These are phyloP conservation scores for Irpex lacteus DNA, from an alignment of 1,284 basidiomycete species.

Conservation along the genomic window DNA sequence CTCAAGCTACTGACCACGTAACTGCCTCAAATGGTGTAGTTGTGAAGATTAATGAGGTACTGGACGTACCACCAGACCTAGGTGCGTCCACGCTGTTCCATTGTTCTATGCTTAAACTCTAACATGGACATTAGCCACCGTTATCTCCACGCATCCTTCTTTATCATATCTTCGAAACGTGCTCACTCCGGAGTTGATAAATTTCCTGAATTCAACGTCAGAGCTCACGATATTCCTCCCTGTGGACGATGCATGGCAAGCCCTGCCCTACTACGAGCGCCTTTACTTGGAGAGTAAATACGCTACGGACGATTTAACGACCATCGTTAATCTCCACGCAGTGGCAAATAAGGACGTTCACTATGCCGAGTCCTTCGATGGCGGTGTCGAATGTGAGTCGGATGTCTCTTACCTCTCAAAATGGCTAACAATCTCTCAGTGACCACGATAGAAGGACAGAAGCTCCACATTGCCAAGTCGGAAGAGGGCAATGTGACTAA, in stretches of 20 bases:
- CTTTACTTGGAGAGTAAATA: slow-evolving; percentile 86
- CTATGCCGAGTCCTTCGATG: slow-evolving; percentile 64
- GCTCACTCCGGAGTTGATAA: slow-evolving; percentile 53
- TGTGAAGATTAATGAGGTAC: slow-evolving; percentile 72
- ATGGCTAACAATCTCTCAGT: slow-evolving; percentile 41
- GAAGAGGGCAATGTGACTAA: slow-evolving; percentile 45
- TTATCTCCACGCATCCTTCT: slow-evolving; percentile 55
- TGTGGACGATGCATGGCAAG: slow-evolving; percentile 75
- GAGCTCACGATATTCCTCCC: slow-evolving; percentile 92
- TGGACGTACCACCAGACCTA: slow-evolving; percentile 76
- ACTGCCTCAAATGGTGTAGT: slow-evolving; percentile 77
- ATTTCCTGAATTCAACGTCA: slow-evolving; percentile 58
- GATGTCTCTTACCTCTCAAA: background rate
- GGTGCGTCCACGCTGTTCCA: slow-evolving; percentile 42
- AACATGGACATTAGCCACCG: slow-evolving; percentile 40
- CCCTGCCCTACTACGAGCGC: slow-evolving; percentile 64
- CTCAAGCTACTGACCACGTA: slow-evolving; percentile 50
- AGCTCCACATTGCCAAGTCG: slow-evolving; percentile 56
- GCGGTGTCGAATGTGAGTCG: slow-evolving; percentile 52
- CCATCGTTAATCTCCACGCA: slow-evolving; percentile 78
- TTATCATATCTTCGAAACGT: slow-evolving; percentile 72
- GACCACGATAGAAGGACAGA: slow-evolving; percentile 66
- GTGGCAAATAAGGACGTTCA: slow-evolving; percentile 52
- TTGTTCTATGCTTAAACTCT: slow-evolving; percentile 4
- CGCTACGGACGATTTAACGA: slow-evolving; percentile 73